Evolutionary conservation across 371 early-diverging fungal genomes (phyloP).

Genomic region (Lichtheimia ramosa): DNA sequence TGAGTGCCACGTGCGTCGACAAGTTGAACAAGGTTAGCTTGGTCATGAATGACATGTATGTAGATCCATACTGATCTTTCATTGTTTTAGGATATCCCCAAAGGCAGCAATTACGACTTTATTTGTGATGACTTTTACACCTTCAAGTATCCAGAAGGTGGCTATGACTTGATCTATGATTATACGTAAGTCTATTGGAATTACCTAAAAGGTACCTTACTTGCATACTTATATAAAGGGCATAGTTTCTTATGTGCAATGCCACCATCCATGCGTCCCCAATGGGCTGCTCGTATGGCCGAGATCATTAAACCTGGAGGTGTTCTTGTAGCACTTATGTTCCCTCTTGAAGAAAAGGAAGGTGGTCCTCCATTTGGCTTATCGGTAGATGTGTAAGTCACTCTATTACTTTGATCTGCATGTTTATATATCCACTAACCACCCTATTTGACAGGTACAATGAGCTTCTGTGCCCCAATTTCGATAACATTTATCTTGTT

Average conservation of each 20-base stretch:
- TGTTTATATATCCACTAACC: neutral
- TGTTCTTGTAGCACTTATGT: slow-evolving; percentile 81
- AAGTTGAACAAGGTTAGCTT: slow-evolving; percentile 42
- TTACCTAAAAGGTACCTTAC: slow-evolving; percentile 79
- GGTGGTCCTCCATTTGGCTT: slow-evolving; percentile 71
- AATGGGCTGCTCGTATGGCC: slow-evolving; percentile 74
- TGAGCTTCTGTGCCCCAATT: slow-evolving; percentile 44
- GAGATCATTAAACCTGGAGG: slow-evolving; percentile 75
- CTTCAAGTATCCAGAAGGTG: slow-evolving; percentile 52
- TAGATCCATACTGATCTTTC: too few species aligned
- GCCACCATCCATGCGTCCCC: slow-evolving; percentile 60
- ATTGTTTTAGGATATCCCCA: too few species aligned
- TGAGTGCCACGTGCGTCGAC: slow-evolving; percentile 68
- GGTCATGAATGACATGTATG: too few species aligned
- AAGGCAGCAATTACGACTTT: slow-evolving; percentile 47
- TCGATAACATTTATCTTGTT: slow-evolving; percentile 57
- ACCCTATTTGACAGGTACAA: slow-evolving; percentile 37
- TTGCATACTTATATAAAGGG: slow-evolving; percentile 38
- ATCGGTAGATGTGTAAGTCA: slow-evolving; percentile 46
- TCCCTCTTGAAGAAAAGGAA: slow-evolving; percentile 58
- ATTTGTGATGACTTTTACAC: slow-evolving; percentile 73
- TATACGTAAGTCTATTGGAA: slow-evolving; percentile 70
- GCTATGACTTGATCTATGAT: slow-evolving; percentile 81
- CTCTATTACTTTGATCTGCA: neutral
- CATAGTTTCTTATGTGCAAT: slow-evolving; percentile 82